Percentiles rank a stretch among this genome's conserved stretches.
Conservation (phyloP, 306 rosid species). For the Pyrus bretschneideri region DNA sequence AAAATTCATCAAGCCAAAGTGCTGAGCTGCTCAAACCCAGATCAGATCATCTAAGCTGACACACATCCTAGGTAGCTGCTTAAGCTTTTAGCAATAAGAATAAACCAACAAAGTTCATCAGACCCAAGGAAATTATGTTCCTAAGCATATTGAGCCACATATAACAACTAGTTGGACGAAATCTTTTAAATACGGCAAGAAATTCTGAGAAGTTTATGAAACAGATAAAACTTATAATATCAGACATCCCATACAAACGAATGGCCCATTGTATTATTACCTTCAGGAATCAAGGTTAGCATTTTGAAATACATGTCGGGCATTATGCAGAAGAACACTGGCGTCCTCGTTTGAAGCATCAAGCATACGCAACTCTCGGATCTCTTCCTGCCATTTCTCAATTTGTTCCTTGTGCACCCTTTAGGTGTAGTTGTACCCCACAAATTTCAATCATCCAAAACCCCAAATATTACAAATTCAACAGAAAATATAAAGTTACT, state of each 20-base stretch:
- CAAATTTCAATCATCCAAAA: not conserved
- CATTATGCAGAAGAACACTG: slow-evolving; percentile 56
- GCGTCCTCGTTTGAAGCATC: slow-evolving; percentile 76
- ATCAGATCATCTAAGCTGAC: too few relatives aligned
- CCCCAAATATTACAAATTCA: not conserved
- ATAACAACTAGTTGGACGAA: not conserved
- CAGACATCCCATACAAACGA: not conserved
- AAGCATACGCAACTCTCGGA: slow-evolving; percentile 50
- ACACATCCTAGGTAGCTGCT: too few relatives aligned
- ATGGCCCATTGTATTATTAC: not conserved
- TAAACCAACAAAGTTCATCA: not conserved
- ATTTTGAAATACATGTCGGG: slow-evolving; percentile 55
- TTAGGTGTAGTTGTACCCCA: not conserved
- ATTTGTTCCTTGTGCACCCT: slow-evolving; percentile 75
- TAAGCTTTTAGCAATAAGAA: too few relatives aligned
- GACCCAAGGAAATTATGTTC: not conserved
- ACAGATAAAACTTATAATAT: not conserved
- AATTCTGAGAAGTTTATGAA: not conserved
- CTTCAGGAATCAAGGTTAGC: slow-evolving; percentile 39
- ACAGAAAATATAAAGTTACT: not conserved
- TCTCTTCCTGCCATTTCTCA: slow-evolving; percentile 82
- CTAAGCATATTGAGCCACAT: not conserved
- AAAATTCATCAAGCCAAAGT: too few relatives aligned
- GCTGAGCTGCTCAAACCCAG: not conserved
- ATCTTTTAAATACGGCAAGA: not conserved